Percentiles rank a stretch among this genome's conserved stretches.
Evolutionary conservation across 2,329 filamentous ascomycete genomes (phyloP).

Genomic region (Coniochaeta sp.): DNA sequence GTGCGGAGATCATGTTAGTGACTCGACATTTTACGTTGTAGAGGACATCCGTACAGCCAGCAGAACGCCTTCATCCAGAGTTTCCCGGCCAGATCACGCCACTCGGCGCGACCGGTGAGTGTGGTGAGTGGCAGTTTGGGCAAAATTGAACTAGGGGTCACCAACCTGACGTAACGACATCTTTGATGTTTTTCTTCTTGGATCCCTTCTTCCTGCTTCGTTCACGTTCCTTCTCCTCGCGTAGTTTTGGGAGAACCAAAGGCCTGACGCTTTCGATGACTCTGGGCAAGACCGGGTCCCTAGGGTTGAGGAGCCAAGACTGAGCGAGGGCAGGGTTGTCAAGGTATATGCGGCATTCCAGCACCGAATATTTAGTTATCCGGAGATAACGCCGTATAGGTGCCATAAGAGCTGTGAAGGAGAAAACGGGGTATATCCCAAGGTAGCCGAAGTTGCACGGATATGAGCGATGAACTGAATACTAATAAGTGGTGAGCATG

Average conservation of each 20-base stretch:
- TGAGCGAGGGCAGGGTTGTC: conserved; percentile 79
- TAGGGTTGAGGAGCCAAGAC: conserved; percentile 75
- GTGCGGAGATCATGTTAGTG: conserved; percentile 1
- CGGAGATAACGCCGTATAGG: conserved; percentile 83
- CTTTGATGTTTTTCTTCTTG: conserved; percentile 77
- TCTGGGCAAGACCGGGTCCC: conserved; percentile 67
- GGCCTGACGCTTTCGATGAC: conserved; percentile 82
- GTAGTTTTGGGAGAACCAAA: conserved; percentile 80
- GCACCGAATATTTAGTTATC: conserved; percentile 85
- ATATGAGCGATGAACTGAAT: not conserved
- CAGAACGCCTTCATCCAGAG: conserved; percentile 6
- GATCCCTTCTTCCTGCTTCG: conserved; percentile 53
- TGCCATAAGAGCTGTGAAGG: conserved; percentile 51
- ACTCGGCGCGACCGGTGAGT: not conserved
- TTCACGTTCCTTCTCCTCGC: conserved; percentile 72
- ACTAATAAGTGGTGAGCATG: not conserved
- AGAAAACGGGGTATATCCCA: not conserved
- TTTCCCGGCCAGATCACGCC: not conserved
- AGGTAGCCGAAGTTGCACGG: not conserved
- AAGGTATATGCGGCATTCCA: conserved; percentile 95
- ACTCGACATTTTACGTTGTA: not conserved
- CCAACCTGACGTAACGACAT: conserved; percentile 74
- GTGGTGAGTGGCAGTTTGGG: not conserved
- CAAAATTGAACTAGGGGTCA: conserved; percentile 5
- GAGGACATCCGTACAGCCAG: too few species aligned